A percentile compares a stretch with the other conserved stretches of the same genome.
These are phyloP conservation scores for Erodium texanum DNA, from an alignment of 441 rosid species.

Conservation along the genomic window DNA sequence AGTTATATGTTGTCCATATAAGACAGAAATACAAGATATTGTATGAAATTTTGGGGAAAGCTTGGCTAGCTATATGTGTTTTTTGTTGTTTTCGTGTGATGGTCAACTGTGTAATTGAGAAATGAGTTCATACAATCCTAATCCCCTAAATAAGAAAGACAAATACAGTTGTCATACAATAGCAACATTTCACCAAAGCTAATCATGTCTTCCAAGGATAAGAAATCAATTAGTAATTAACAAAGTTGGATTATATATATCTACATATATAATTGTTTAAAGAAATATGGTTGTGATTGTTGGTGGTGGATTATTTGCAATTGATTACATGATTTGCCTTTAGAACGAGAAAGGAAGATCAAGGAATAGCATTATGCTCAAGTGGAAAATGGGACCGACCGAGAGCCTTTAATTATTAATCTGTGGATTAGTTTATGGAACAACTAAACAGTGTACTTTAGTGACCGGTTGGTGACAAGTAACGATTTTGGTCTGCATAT, in stretches of 20 bases:
- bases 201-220: background rate
- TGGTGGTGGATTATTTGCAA: background rate
- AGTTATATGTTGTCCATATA: too few relatives aligned
- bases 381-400: too few relatives aligned
- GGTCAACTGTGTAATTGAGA: background rate
- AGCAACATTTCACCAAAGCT: conserved; percentile 1
- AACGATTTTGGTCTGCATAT: background rate
- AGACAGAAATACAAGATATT: too few relatives aligned
- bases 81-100: background rate
- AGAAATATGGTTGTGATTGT: background rate
- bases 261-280: background rate
- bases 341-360: too few relatives aligned
- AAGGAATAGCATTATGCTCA: too few relatives aligned
- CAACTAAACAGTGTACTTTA: background rate
- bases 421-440: background rate
- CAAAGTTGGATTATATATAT: background rate
- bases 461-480: background rate
- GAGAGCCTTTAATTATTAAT: background rate
- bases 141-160: background rate
- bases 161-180: background rate
- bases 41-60: too few relatives aligned
- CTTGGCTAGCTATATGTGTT: too few relatives aligned
- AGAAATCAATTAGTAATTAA: background rate
- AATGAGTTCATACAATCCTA: background rate
- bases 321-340: too few relatives aligned